Evolutionary conservation across 2,329 filamentous ascomycete species (phyloP).

Genomic region (Falciphora oryzae): DNA sequence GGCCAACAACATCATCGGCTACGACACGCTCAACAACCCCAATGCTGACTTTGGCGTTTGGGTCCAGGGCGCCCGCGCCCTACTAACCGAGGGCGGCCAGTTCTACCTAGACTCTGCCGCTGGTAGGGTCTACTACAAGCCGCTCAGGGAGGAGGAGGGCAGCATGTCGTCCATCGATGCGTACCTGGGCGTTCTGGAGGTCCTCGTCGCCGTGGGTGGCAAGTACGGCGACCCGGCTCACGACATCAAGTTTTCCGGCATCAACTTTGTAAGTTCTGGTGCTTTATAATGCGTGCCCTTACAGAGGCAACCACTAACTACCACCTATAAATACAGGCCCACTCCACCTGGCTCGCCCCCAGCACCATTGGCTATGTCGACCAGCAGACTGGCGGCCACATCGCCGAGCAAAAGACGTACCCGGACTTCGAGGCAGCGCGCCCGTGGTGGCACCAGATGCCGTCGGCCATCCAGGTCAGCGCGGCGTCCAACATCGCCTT

Average conservation of each 20-base stretch:
- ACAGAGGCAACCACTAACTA: background rate
- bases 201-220: constrained; percentile 11
- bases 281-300: background rate
- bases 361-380: constrained; percentile 12
- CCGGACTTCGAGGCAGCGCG: constrained; percentile 12
- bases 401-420: constrained; percentile 12
- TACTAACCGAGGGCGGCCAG: constrained; percentile 13
- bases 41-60: constrained; percentile 13
- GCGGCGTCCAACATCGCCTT: constrained; percentile 12
- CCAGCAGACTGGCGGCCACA: constrained; percentile 14
- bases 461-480: constrained; percentile 12
- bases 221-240: constrained; percentile 13
- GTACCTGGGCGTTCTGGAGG: constrained; percentile 12
- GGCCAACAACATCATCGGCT: constrained; percentile 12
- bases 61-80: constrained; percentile 11
- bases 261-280: constrained; percentile 7
- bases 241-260: constrained; percentile 10
- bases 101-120: constrained; percentile 13
- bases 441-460: constrained; percentile 13
- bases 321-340: background rate
- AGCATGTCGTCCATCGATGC: constrained; percentile 5
- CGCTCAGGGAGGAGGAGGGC: constrained; percentile 12
- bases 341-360: constrained; percentile 12
- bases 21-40: constrained; percentile 11
- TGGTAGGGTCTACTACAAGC: constrained; percentile 14